Percentiles rank a stretch among this genome's conserved stretches.
phyloP scores from a whole-genome alignment of 805 yeast species.

The Cyberlindnera bimundalis region DNA sequence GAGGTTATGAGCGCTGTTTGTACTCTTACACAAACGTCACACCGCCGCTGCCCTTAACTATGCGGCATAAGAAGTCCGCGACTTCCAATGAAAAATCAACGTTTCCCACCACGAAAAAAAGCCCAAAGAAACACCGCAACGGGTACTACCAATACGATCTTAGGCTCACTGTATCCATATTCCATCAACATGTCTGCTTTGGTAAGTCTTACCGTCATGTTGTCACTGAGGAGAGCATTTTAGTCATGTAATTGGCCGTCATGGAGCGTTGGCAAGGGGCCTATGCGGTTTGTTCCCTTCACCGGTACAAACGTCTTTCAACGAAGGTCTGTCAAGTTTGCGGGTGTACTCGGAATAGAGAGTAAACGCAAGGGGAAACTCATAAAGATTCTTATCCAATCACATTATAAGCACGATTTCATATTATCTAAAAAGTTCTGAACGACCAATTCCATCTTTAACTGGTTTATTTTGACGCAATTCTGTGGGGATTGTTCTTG shows the following conservation, averaged over 20 bases:
- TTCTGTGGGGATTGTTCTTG: not conserved
- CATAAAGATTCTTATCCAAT: too few relatives aligned
- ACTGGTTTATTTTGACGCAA: not conserved
- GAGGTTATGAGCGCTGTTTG: constrained; percentile 1
- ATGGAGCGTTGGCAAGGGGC: not conserved
- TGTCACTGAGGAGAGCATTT: not conserved
- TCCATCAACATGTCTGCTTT: constrained; percentile 21
- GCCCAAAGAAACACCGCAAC: constrained; percentile 1
- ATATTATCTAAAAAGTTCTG: too few relatives aligned
- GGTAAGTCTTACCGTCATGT: constrained; percentile 10
- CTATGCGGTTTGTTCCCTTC: too few relatives aligned
- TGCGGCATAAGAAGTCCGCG: not conserved
- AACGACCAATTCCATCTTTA: too few relatives aligned
- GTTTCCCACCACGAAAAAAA: constrained; percentile 11
- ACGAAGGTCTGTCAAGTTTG: too few relatives aligned
- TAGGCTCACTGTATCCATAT: constrained; percentile 10
- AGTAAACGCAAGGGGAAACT: not conserved
- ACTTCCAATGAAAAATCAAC: constrained; percentile 20
- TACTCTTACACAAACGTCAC: constrained; percentile 1
- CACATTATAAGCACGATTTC: too few relatives aligned
- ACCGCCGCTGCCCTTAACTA: not conserved
- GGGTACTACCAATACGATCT: too few relatives aligned
- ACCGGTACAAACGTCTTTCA: too few relatives aligned
- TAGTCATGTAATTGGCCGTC: not conserved
- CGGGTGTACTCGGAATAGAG: not conserved